Base-by-base conservation (phyloP, 2,329 filamentous ascomycete species). In the Diaporthe batatas region DNA sequence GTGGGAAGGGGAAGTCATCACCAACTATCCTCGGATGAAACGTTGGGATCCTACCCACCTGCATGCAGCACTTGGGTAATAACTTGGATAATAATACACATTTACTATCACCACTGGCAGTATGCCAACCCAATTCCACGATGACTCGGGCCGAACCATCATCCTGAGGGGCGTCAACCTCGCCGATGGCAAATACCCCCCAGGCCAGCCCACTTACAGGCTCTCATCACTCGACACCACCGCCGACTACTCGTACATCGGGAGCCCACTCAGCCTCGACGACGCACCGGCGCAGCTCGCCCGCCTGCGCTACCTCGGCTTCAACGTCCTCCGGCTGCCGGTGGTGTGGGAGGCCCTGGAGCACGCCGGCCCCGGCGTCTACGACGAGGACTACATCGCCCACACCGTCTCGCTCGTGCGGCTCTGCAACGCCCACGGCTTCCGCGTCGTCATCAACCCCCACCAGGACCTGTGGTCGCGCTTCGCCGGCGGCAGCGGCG, bases 391-490 rank as follows among this genome's bases (percentile, higher is more conserved):
- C 32, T 78, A 77, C 73, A 76, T 77, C 49, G 72, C 71, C 7
- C 73, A 77, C 65, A 47, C 75, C 11, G 55, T 54, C 16, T 47
- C 67, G 5, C 72, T 77, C 0, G 75, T 77, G 64, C 49, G 73
- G 39, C 64, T 76, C 6, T 77, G 76, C 57, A 72, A 54, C 68
- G 71, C 76, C 8, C 68, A 76, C 25, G 75, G 74, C 47, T 75
- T 78, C 68, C 74, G 73, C 34, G 76, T 78, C 57, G 68, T 78
- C 54, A 23, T 77, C 73, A 77, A 78, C 68, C 77, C 76, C 3
- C 77, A 78, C 57, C 77, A 78, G 57, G 76, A 77, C 57, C 70
- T 77, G 51, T 78, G 77, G 77, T 78, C 77, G 36, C 74, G 77
- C 23, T 72, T 76, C 57, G 70, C 74, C 1, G 77, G 77, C 23